phyloP scores from a whole-genome alignment of 768 basidiomycete species.

The Paxillus rubicundulus region DNA sequence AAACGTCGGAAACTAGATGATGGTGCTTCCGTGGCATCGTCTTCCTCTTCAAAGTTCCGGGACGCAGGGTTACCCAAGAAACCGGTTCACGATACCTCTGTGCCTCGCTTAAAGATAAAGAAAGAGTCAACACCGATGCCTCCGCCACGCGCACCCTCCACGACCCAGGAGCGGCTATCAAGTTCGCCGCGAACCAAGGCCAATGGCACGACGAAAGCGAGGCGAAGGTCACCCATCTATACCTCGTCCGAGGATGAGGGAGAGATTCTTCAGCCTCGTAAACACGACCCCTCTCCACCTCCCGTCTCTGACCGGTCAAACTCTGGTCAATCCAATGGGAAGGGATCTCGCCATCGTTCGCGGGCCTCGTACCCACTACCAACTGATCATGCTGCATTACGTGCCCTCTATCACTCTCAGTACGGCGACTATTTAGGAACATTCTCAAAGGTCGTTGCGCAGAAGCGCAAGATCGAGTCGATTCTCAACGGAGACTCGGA shows the following conservation, averaged over 20 bases:
- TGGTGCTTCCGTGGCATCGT: conserved; percentile 13
- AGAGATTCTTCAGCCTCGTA: conserved; percentile 33
- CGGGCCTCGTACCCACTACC: conserved; percentile 37
- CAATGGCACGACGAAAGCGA: conserved; percentile 31
- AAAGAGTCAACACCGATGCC: conserved; percentile 35
- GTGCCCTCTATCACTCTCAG: conserved; percentile 48
- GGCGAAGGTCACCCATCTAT: conserved; percentile 60
- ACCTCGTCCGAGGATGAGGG: conserved; percentile 67
- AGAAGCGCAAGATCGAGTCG: conserved; percentile 53
- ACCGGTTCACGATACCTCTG: conserved; percentile 28
- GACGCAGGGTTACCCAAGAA: conserved; percentile 39
- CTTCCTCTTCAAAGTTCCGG: conserved; percentile 14
- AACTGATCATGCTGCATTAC: conserved; percentile 50
- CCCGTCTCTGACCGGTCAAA: conserved; percentile 22
- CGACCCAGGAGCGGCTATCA: conserved; percentile 13
- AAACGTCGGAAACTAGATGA: conserved; percentile 48
- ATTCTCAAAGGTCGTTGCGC: conserved; percentile 45
- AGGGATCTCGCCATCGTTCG: conserved; percentile 24
- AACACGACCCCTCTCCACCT: conserved; percentile 28
- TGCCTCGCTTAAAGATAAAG: conserved; percentile 33
- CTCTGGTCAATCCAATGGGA: conserved; percentile 16
- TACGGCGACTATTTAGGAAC: conserved; percentile 52
- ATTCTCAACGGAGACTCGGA: conserved; percentile 54
- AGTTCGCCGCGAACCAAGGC: conserved; percentile 15
- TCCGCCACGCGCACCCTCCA: conserved; percentile 14